Conservation (phyloP, 1,284 basidiomycete genomes). For the Trichosporon asahii region DNA sequence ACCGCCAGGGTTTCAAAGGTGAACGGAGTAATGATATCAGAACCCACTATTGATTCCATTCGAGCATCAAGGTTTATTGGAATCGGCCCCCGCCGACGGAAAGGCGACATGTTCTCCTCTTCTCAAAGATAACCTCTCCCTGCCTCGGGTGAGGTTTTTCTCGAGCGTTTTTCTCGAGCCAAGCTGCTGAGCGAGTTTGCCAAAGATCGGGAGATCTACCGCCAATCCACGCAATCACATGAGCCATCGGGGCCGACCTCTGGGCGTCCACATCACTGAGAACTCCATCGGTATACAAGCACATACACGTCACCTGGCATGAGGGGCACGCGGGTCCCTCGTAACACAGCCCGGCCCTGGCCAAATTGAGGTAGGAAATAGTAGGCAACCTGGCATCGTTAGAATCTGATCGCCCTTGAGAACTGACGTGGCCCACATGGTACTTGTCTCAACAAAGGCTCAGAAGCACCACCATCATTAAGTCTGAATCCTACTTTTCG, state of each 20-base stretch:
- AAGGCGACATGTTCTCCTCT: neutral
- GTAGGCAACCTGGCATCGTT: neutral
- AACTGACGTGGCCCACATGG: neutral
- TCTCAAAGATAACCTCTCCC: too few species aligned
- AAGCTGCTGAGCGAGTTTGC: neutral
- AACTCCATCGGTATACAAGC: neutral
- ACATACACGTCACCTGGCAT: neutral
- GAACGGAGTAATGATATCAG: slow-evolving; percentile 4
- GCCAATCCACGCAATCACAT: neutral
- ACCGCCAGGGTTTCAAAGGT: neutral
- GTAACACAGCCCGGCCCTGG: neutral
- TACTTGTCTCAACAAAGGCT: neutral
- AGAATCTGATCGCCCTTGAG: neutral
- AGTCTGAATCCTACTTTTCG: too few species aligned
- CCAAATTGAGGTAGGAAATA: neutral
- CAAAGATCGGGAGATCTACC: neutral
- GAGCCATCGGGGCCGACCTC: neutral
- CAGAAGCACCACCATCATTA: neutral
- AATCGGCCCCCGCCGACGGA: neutral
- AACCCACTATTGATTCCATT: neutral
- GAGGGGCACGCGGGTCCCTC: too few species aligned
- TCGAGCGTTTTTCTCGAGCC: too few species aligned
- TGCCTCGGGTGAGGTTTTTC: too few species aligned
- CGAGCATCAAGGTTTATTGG: slow-evolving; percentile 5
- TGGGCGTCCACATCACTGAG: neutral